A percentile compares a stretch with the other conserved stretches of the same genome.
These are phyloP conservation scores for Haplosporangium sp. DNA, from an alignment of 371 early-diverging fungal genomes.

Conservation along the genomic window DNA sequence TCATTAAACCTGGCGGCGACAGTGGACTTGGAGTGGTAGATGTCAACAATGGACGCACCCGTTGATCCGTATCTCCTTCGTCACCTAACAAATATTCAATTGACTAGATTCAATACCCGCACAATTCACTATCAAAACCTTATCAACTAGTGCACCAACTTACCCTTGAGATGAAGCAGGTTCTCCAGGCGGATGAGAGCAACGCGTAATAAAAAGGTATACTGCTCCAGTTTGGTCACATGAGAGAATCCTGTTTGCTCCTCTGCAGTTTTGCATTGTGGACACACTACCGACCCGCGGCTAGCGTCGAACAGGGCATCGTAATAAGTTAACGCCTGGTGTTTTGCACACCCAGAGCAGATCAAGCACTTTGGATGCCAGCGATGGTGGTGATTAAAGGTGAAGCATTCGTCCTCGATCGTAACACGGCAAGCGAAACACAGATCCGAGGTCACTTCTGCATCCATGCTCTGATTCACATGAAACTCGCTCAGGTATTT, in stretches of 20 bases:
- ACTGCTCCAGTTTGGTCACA: conserved; percentile 90
- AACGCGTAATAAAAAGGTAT: conserved; percentile 86
- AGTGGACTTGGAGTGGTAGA: conserved; percentile 16
- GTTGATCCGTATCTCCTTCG: conserved; percentile 18
- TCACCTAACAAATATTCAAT: conserved; percentile 19
- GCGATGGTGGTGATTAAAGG: conserved; percentile 64
- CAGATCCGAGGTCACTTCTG: conserved; percentile 79
- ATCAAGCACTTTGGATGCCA: conserved; percentile 89
- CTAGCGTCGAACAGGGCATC: conserved; percentile 61
- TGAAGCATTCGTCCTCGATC: conserved; percentile 90
- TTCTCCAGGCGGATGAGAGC: conserved; percentile 87
- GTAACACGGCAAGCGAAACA: conserved; percentile 83
- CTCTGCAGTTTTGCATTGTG: conserved; percentile 62
- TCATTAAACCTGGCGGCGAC: conserved; percentile 37
- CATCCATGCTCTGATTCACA: conserved; percentile 56
- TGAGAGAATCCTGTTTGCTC: conserved; percentile 68
- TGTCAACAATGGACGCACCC: conserved; percentile 26
- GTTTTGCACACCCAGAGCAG: conserved; percentile 74
- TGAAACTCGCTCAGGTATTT: conserved; percentile 37
- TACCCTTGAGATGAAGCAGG: conserved; percentile 77
- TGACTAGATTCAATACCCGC: too few relatives aligned
- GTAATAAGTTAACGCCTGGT: conserved; percentile 61
- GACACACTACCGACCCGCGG: conserved; percentile 61
- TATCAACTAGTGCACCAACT: not conserved
- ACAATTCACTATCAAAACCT: not conserved